Base-by-base conservation (phyloP, 192 early-diverging fungal genomes). In the Mortierella claussenii region DNA sequence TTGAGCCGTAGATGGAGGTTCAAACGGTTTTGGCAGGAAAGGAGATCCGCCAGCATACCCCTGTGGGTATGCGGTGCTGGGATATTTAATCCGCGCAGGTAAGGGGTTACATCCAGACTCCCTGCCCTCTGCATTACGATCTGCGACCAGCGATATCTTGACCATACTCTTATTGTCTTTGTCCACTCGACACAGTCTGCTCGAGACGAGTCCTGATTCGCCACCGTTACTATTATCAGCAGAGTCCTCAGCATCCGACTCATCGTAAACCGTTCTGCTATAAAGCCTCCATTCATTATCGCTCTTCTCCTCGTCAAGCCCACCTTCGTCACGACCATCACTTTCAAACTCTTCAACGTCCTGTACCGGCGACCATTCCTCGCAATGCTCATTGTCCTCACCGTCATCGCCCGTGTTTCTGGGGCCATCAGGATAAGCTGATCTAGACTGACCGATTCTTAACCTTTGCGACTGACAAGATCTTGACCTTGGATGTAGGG, bases 151-250 rank as follows among this genome's bases (percentile, higher is more conserved):
- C 48, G 48, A 52, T 13, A 53, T 63, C 8, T 33, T 52, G n/a
- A 63, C 24, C 6, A 63, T 37, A 15, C 45, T 21, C 1, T 26
- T 32, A 27, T 52, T 52, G 28, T 43, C 36, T 26, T 63, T 63
- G 27, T 52, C n/a, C 17, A 28, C 2, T 0, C 36, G 49, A 21
- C 60, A 52, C 12, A 24, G 13, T 1, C 10, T 28, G 26, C 26
- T 47, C 12, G 28, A 27, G n/a, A 12, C 24, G 3, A 17, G 24
- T 24, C n/a, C n/a, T n/a, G n/a, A n/a, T n/a, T n/a, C n/a, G n/a
- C n/a, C n/a, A n/a, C n/a, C n/a, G n/a, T 3, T 13, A 9, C 27
- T 4, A 27, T 15, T 51, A 27, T 27, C 24, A 31, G 2, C 15
- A n/a, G 10, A 45, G 28, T 24, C 1, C 31, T 3, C 23, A 36